Conservation (phyloP, 495 filamentous ascomycete genomes). For the Hypomontagnella submonticulosa region DNA sequence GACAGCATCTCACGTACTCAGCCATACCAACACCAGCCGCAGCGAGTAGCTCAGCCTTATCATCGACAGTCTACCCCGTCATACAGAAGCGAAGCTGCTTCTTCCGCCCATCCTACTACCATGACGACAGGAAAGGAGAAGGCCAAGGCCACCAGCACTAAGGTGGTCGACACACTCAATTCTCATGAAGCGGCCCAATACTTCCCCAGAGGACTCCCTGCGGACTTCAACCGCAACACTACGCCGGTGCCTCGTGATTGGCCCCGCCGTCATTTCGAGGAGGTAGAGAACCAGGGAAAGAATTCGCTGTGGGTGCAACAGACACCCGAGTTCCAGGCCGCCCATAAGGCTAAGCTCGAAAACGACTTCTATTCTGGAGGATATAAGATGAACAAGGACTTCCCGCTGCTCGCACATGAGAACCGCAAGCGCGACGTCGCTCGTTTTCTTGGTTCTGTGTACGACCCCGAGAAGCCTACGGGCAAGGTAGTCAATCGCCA, state of each 20-base stretch:
- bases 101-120: constrained; percentile 4
- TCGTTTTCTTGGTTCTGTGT: constrained; percentile 45
- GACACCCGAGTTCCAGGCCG: neutral
- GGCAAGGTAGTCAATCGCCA: constrained; percentile 29
- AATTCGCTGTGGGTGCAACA: constrained; percentile 3
- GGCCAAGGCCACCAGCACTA: neutral
- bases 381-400: constrained; percentile 39
- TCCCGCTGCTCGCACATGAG: constrained; percentile 39
- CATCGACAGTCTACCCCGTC: constrained; percentile 11
- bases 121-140: neutral
- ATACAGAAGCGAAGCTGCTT: neutral
- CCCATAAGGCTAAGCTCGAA: constrained; percentile 37
- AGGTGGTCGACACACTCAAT: constrained; percentile 38
- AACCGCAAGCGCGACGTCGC: constrained; percentile 45
- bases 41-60: constrained; percentile 4
- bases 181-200: constrained; percentile 27
- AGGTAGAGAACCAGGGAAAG: constrained; percentile 7
- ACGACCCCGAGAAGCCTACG: constrained; percentile 26
- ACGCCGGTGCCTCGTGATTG: constrained; percentile 39
- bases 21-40: constrained; percentile 6
- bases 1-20: constrained; percentile 22
- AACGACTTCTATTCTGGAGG: constrained; percentile 50
- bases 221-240: constrained; percentile 31
- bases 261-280: constrained; percentile 9
- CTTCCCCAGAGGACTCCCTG: constrained; percentile 39